Conservation (phyloP, 164 flowering plant genomes). For the Amborella trichopoda region DNA sequence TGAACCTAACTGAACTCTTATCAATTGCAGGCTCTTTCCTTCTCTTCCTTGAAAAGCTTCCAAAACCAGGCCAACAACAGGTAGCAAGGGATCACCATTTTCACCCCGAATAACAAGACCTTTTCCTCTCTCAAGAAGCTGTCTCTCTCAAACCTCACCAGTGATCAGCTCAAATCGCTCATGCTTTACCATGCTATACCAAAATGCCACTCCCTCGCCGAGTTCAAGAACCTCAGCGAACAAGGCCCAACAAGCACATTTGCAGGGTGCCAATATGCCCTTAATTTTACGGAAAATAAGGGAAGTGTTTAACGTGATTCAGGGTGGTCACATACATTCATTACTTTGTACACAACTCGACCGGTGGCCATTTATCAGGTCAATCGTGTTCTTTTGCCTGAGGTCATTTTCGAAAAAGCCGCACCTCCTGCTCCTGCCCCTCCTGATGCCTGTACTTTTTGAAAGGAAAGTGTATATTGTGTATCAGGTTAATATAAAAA, state of each 20-base stretch:
- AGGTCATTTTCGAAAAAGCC: slow-evolving; percentile 72
- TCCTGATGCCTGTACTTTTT: too few relatives aligned
- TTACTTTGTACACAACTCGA: slow-evolving; percentile 54
- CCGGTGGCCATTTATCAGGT: slow-evolving; percentile 75
- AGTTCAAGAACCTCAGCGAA: slow-evolving; percentile 66
- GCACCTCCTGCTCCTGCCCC: slow-evolving; percentile 77
- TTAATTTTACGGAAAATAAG: slow-evolving; percentile 52
- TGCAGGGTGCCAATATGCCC: slow-evolving; percentile 52
- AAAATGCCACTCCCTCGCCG: slow-evolving; percentile 55
- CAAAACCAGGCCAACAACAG: slow-evolving; percentile 83
- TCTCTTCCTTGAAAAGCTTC: too few relatives aligned
- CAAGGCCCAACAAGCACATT: slow-evolving; percentile 41
- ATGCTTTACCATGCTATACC: slow-evolving; percentile 72
- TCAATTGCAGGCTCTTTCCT: too few relatives aligned
- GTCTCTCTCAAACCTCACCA: too few relatives aligned
- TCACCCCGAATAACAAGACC: too few relatives aligned
- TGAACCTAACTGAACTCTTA: too few relatives aligned
- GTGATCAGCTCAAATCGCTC: too few relatives aligned
- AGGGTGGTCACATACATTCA: slow-evolving; percentile 57
- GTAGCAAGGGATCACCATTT: slow-evolving; percentile 66
- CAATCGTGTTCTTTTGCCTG: slow-evolving; percentile 64
- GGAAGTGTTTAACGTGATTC: slow-evolving; percentile 51
- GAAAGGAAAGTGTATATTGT: too few relatives aligned
- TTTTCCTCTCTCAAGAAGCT: too few relatives aligned
- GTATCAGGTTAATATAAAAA: too few relatives aligned